Evolutionary conservation across 352 stramenopile species (phyloP).

Genomic region (Thalassiosira mediterranea): DNA sequence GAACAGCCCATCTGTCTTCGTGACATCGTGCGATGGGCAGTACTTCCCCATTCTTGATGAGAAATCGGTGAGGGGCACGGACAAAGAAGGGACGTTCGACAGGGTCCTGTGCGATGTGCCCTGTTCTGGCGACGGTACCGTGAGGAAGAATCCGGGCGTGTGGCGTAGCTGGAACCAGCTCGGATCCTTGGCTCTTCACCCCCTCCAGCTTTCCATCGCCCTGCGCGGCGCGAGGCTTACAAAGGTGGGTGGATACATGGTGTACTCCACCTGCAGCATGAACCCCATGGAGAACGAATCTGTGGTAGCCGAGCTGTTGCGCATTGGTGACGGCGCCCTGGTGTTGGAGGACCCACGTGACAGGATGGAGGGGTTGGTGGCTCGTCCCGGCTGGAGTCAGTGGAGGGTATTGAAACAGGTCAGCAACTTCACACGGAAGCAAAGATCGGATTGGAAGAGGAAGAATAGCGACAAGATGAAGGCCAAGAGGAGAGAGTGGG

Average conservation of each 20-base stretch:
- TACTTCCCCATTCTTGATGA: constrained; percentile 91
- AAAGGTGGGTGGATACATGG: constrained; percentile 67
- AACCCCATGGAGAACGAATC: constrained; percentile 99
- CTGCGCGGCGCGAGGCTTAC: constrained; percentile 87
- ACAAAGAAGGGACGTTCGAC: constrained; percentile 91
- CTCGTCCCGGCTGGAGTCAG: constrained; percentile 88
- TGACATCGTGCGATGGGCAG: constrained; percentile 94
- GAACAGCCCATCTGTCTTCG: constrained; percentile 91
- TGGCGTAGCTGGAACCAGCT: constrained; percentile 74
- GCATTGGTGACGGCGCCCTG: constrained; percentile 86
- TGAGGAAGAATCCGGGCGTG: constrained; percentile 95
- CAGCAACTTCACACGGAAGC: constrained; percentile 33
- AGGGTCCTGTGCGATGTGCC: constrained; percentile 98
- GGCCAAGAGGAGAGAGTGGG: constrained; percentile 42
- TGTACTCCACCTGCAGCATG: constrained; percentile 93
- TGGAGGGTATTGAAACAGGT: constrained; percentile 91
- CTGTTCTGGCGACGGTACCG: constrained; percentile 97
- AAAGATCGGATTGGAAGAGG: constrained; percentile 62
- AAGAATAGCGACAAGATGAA: constrained; percentile 80
- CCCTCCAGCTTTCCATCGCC: constrained; percentile 96
- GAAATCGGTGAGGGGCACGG: constrained; percentile 32
- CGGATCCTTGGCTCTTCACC: constrained; percentile 92
- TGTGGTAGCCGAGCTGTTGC: constrained; percentile 96
- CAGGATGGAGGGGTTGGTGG: constrained; percentile 86
- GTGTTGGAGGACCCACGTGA: constrained; percentile 90